phyloP scores from a whole-genome alignment of 805 yeast species.

The Suhomyces xylopsoci region DNA sequence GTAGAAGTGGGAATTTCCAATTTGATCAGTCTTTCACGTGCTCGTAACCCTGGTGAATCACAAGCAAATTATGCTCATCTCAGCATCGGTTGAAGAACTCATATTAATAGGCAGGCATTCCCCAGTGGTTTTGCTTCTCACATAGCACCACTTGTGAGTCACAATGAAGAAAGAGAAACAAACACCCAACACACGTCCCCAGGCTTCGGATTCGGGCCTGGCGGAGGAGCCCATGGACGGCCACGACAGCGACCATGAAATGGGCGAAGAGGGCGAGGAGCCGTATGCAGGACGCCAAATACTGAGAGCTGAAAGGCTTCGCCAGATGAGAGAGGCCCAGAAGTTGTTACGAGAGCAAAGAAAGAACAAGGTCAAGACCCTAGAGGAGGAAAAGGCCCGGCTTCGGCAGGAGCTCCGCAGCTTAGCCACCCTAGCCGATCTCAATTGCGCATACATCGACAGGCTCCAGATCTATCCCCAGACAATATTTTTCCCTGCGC shows the following conservation, averaged over 20 bases:
- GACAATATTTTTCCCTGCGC: neutral
- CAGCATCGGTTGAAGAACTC: neutral
- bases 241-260: neutral
- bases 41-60: neutral
- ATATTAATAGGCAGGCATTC: too few species aligned
- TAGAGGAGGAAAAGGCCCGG: neutral
- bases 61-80: neutral
- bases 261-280: neutral
- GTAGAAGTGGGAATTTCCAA: too few species aligned
- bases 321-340: constrained; percentile 8
- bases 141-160: too few species aligned
- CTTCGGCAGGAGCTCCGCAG: neutral
- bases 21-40: too few species aligned
- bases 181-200: neutral
- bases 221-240: neutral
- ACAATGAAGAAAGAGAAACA: neutral
- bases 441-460: neutral
- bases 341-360: constrained; percentile 5
- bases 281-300: constrained; percentile 2
- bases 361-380: constrained; percentile 1
- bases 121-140: too few species aligned
- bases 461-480: neutral
- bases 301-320: neutral
- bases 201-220: neutral
- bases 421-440: neutral